Conservation (phyloP, 768 basidiomycete genomes). For the Harrya chromipes region DNA sequence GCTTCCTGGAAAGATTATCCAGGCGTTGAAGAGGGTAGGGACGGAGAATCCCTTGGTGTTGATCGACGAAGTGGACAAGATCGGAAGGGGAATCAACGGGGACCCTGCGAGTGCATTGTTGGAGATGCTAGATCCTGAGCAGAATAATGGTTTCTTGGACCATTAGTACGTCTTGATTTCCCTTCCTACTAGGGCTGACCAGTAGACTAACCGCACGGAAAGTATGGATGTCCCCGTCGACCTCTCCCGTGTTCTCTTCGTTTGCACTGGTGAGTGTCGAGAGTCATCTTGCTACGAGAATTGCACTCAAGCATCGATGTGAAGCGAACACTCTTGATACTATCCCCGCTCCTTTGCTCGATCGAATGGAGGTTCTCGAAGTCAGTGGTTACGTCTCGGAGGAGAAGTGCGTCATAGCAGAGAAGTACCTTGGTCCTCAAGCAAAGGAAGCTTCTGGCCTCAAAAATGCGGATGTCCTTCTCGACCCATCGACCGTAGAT, state of each 20-base stretch:
- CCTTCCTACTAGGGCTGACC: neutral
- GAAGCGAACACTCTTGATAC: constrained; percentile 89
- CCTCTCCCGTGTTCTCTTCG: constrained; percentile 92
- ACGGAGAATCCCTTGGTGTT: constrained; percentile 93
- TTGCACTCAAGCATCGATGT: constrained; percentile 6
- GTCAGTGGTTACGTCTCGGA: constrained; percentile 93
- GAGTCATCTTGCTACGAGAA: neutral
- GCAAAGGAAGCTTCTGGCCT: constrained; percentile 90
- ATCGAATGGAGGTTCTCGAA: constrained; percentile 96
- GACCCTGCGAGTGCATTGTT: constrained; percentile 89
- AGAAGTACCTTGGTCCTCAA: constrained; percentile 86
- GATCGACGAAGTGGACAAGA: constrained; percentile 96
- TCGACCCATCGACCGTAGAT: constrained; percentile 78
- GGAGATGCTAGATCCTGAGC: constrained; percentile 94
- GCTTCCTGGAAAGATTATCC: constrained; percentile 92
- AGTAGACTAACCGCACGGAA: constrained; percentile 2
- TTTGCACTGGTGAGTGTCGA: constrained; percentile 68
- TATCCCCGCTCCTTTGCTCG: constrained; percentile 89
- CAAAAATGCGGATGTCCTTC: constrained; percentile 74
- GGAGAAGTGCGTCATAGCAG: constrained; percentile 87
- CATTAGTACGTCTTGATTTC: constrained; percentile 70
- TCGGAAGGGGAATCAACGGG: constrained; percentile 86
- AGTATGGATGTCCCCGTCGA: constrained; percentile 98
- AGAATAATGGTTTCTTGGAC: constrained; percentile 91
- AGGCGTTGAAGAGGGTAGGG: constrained; percentile 88